Evolutionary conservation across 140 eudicot species (phyloP).

Genomic region (Cichorium intybus): DNA sequence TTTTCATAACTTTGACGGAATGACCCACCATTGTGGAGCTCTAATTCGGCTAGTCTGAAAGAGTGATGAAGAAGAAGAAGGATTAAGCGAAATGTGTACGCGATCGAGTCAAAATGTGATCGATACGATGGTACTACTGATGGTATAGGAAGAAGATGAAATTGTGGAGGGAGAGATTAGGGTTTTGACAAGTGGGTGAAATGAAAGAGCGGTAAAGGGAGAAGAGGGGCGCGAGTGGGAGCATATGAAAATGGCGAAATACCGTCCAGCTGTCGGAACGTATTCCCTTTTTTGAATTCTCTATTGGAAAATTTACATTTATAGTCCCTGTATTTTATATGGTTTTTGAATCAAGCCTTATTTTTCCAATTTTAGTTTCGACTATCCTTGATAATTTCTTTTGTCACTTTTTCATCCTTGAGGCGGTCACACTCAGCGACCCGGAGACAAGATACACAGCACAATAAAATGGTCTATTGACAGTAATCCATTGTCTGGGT

Average conservation of each 20-base stretch:
- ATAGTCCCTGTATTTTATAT: too few species aligned
- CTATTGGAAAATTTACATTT: too few species aligned
- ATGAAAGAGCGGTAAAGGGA: conserved; percentile 29
- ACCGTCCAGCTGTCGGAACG: conserved; percentile 4
- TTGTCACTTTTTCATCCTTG: too few species aligned
- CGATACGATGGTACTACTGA: neutral
- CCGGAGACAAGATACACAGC: too few species aligned
- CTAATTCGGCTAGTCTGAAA: neutral
- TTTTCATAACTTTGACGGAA: neutral
- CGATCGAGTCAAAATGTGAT: neutral
- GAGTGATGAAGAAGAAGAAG: neutral
- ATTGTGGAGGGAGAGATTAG: conserved; percentile 21
- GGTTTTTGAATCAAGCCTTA: too few species aligned
- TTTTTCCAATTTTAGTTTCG: too few species aligned
- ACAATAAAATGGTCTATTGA: too few species aligned
- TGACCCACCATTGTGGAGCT: conserved; percentile 17
- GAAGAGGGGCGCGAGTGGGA: conserved; percentile 6
- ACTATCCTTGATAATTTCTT: too few species aligned
- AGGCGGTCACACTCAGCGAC: too few species aligned
- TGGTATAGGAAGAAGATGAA: neutral
- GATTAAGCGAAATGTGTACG: neutral
- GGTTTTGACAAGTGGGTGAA: conserved; percentile 22
- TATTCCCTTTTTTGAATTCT: neutral
- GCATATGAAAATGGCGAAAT: conserved; percentile 21
- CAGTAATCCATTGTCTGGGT: too few species aligned